These are phyloP conservation scores for Hypoxylon rickii DNA, from an alignment of 495 filamentous ascomycete genomes.

Conservation along the genomic window DNA sequence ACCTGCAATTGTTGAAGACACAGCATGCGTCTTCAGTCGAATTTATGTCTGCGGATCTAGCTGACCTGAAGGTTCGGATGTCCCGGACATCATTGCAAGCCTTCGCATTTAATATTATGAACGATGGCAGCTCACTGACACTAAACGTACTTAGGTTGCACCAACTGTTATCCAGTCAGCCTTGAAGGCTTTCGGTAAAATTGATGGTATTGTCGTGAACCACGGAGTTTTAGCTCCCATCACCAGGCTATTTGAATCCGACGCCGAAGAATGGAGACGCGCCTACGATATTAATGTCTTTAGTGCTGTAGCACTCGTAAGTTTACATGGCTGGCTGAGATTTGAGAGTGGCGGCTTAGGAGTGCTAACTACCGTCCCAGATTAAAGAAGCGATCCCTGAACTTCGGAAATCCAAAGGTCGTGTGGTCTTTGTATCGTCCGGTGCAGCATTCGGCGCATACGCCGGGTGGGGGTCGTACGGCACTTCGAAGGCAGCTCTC, in stretches of 20 bases:
- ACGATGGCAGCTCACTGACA: no score
- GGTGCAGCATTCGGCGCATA: conserved; percentile 73
- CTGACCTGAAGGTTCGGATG: conserved; percentile 58
- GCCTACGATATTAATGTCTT: conserved; percentile 85
- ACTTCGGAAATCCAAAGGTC: conserved; percentile 69
- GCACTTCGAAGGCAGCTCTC: conserved; percentile 84
- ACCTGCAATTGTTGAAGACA: conserved; percentile 67
- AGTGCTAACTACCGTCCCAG: conserved; percentile 48
- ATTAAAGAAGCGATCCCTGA: conserved; percentile 73
- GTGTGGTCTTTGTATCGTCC: conserved; percentile 75
- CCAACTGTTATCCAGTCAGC: conserved; percentile 66
- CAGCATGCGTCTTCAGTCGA: conserved; percentile 70
- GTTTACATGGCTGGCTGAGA: conserved; percentile 39
- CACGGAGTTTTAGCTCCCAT: conserved; percentile 83
- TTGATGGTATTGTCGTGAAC: conserved; percentile 87
- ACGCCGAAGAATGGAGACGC: conserved; percentile 72
- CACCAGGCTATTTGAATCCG: conserved; percentile 66
- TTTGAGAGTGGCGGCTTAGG: neutral
- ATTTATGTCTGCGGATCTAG: conserved; percentile 75
- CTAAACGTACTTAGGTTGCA: conserved; percentile 53
- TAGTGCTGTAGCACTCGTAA: conserved; percentile 75
- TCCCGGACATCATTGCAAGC: neutral
- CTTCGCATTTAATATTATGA: neutral
- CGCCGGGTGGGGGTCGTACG: conserved; percentile 77
- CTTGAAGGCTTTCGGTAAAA: conserved; percentile 63